Evolutionary conservation across 306 rosid species (phyloP).

Genomic region (Vigna unguiculata): DNA sequence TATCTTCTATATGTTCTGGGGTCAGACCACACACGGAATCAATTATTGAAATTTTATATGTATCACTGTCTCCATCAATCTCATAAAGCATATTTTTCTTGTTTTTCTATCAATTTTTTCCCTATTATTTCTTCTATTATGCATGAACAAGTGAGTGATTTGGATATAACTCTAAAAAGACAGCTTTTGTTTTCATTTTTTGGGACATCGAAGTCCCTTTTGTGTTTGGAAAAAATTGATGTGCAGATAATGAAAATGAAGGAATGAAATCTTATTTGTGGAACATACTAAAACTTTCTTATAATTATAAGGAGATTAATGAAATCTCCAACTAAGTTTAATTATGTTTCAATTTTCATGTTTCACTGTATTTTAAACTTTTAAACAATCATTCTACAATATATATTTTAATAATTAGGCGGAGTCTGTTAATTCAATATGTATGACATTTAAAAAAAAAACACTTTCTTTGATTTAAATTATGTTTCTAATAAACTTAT

Average conservation of each 20-base stretch:
- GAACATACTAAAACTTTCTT: too few species aligned
- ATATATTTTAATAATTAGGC: too few species aligned
- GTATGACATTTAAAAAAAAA: too few species aligned
- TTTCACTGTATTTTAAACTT: too few species aligned
- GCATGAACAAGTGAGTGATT: not conserved
- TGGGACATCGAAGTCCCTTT: not conserved
- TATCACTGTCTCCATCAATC: slow-evolving; percentile 3
- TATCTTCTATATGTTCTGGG: slow-evolving; percentile 8
- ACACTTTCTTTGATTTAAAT: too few species aligned
- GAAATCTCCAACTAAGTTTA: too few species aligned
- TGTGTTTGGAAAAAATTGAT: not conserved
- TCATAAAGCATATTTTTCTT: not conserved
- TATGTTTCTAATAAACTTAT: too few species aligned
- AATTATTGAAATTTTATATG: slow-evolving; percentile 19
- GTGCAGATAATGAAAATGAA: not conserved
- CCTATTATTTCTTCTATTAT: not conserved
- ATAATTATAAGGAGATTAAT: too few species aligned
- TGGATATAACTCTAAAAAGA: not conserved
- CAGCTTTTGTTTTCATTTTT: not conserved
- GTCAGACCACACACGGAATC: not conserved
- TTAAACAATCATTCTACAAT: too few species aligned
- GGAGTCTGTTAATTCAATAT: too few species aligned
- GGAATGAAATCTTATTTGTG: not conserved
- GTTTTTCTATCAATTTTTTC: not conserved
- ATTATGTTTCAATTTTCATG: too few species aligned